A percentile compares a stretch with the other conserved stretches of the same genome.
Conservation (phyloP, 805 yeast genomes). For the Saturnispora galanensis region DNA sequence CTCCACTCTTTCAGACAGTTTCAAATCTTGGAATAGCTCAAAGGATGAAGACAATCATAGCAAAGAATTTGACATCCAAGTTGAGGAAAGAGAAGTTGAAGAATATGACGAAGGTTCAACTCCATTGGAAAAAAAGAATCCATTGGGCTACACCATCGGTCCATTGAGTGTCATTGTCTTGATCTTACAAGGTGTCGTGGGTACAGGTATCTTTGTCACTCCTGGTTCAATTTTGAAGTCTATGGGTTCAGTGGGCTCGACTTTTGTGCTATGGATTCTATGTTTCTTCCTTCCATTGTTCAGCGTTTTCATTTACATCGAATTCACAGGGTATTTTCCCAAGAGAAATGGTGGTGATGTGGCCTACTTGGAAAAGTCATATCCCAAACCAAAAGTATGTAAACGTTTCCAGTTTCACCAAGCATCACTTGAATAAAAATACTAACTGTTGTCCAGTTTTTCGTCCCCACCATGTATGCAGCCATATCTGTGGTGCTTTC, state of each 20-base stretch:
- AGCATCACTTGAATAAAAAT: too few species aligned
- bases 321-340: slow-evolving; percentile 34
- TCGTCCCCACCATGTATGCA: slow-evolving; percentile 58
- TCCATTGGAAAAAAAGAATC: slow-evolving; percentile 31
- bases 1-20: too few species aligned
- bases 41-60: too few species aligned
- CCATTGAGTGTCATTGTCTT: slow-evolving; percentile 42
- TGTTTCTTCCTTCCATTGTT: slow-evolving; percentile 33
- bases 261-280: slow-evolving; percentile 33
- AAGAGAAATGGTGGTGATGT: slow-evolving; percentile 78
- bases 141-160: slow-evolving; percentile 29
- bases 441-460: slow-evolving; percentile 25
- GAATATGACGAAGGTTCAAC: slow-evolving; percentile 25
- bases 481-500: slow-evolving; percentile 67
- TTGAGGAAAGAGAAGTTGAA: not conserved
- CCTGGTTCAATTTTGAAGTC: slow-evolving; percentile 46
- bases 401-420: too few species aligned
- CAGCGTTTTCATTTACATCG: slow-evolving; percentile 31
- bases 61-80: too few species aligned
- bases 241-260: slow-evolving; percentile 34
- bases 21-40: too few species aligned
- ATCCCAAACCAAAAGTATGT: slow-evolving; percentile 43
- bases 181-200: slow-evolving; percentile 59
- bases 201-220: slow-evolving; percentile 69
- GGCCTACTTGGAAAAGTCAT: slow-evolving; percentile 67